These are phyloP conservation scores for Aechmea fasciata DNA, from an alignment of 176 grass and related monocot genomes.

Conservation along the genomic window DNA sequence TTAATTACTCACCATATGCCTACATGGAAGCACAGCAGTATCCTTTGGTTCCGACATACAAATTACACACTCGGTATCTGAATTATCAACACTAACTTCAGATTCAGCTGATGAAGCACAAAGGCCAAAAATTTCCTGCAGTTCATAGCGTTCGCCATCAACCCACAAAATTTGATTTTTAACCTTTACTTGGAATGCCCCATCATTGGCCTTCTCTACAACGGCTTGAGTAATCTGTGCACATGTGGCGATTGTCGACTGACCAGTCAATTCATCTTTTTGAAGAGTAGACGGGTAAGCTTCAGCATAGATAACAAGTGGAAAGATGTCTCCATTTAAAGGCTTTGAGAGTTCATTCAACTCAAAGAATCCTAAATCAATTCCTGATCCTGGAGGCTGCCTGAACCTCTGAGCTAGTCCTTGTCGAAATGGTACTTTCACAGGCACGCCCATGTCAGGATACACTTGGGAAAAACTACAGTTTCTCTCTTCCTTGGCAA, in stretches of 20 bases:
- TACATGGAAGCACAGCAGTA: conserved; percentile 52
- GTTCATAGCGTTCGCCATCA: conserved; percentile 45
- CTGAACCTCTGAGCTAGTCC: conserved; percentile 42
- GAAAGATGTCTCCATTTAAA: conserved; percentile 37
- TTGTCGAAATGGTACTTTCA: conserved; percentile 32
- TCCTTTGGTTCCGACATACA: conserved; percentile 57
- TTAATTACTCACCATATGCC: conserved; percentile 51
- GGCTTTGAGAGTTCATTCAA: conserved; percentile 33
- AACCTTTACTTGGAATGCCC: conserved; percentile 25
- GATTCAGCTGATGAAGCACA: conserved; percentile 26
- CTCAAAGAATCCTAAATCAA: conserved; percentile 42
- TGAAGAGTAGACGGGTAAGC: conserved; percentile 33
- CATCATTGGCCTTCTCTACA: conserved; percentile 40
- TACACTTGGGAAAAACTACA: conserved; percentile 31
- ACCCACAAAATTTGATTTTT: conserved; percentile 50
- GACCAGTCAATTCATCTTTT: conserved; percentile 15
- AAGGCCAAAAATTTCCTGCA: conserved; percentile 61
- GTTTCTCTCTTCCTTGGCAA: conserved; percentile 39
- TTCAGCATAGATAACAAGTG: conserved; percentile 49
- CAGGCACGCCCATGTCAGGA: conserved; percentile 31
- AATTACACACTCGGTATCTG: conserved; percentile 61
- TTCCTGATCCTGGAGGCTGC: conserved; percentile 59
- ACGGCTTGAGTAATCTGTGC: conserved; percentile 45
- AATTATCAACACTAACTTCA: conserved; percentile 32
- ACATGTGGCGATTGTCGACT: conserved; percentile 18